Evolutionary conservation across 768 basidiomycete genomes (phyloP).

Genomic region (Termitomyces sp.): DNA sequence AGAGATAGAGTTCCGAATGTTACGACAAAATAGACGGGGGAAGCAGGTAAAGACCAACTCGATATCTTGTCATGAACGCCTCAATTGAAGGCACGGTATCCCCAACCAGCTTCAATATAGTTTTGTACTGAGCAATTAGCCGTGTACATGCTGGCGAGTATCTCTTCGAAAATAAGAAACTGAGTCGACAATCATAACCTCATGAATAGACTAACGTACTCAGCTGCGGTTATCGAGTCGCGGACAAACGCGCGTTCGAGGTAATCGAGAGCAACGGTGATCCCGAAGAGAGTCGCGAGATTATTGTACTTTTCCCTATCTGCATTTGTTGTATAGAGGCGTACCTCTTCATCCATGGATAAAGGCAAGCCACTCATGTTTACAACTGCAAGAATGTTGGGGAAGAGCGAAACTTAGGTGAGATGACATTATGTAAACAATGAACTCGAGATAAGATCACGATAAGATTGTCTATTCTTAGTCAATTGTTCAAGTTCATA

Average conservation of each 20-base stretch:
- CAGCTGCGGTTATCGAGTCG: conserved; percentile 83
- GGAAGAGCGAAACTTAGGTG: too few species aligned
- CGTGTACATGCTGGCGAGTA: conserved; percentile 96
- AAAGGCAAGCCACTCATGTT: conserved; percentile 10
- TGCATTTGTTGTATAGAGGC: conserved; percentile 80
- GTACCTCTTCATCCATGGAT: conserved; percentile 87
- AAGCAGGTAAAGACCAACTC: conserved; percentile 39
- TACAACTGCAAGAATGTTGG: background rate
- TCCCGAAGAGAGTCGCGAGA: conserved; percentile 85
- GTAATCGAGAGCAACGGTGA: conserved; percentile 89
- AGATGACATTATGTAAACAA: background rate
- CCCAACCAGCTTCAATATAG: conserved; percentile 92
- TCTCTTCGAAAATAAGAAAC: conserved; percentile 43
- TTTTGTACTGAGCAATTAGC: conserved; percentile 95
- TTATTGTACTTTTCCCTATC: conserved; percentile 88
- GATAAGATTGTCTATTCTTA: background rate
- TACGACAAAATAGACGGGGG: background rate
- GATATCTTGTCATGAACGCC: conserved; percentile 85
- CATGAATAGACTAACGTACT: conserved; percentile 50
- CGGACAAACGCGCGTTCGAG: conserved; percentile 94
- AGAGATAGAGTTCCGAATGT: background rate
- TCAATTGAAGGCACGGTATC: conserved; percentile 83
- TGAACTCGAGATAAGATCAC: background rate
- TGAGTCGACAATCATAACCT: conserved; percentile 17
- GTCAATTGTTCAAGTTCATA: background rate